A percentile compares a stretch with the other conserved stretches of the same genome.
Conservation (phyloP, 139 green algal genomes). For the Micractinium conductrix region DNA sequence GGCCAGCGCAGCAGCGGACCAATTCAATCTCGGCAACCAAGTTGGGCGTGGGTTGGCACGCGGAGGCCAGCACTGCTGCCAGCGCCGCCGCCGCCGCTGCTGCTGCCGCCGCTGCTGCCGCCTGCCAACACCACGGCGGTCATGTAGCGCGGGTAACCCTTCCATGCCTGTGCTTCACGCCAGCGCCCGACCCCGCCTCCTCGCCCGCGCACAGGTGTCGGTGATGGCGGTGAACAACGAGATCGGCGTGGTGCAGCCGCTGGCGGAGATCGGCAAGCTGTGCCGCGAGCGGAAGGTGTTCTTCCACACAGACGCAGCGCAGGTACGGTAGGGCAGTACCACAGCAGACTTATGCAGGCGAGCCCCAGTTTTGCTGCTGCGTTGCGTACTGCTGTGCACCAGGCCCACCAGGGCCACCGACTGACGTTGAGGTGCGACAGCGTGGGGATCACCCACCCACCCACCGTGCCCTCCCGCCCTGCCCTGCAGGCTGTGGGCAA, state of each 20-base stretch:
- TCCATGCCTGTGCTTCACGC: not conserved
- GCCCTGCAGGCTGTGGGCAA: slow-evolving; percentile 87
- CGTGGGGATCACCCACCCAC: too few relatives aligned
- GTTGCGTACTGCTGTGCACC: too few relatives aligned
- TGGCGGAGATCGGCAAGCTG: slow-evolving; percentile 90
- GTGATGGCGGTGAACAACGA: slow-evolving; percentile 99
- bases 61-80: too few relatives aligned
- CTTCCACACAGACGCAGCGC: slow-evolving; percentile 97
- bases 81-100: too few relatives aligned
- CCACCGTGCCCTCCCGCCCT: not conserved
- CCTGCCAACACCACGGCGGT: not conserved
- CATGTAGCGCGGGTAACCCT: not conserved
- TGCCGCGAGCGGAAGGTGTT: slow-evolving; percentile 86
- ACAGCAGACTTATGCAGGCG: too few relatives aligned
- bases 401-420: too few relatives aligned
- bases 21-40: too few relatives aligned
- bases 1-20: too few relatives aligned
- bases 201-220: slow-evolving; percentile 42
- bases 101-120: not conserved
- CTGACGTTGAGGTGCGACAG: too few relatives aligned
- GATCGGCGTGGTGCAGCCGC: slow-evolving; percentile 94
- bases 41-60: too few relatives aligned
- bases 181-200: not conserved
- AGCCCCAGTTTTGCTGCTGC: too few relatives aligned
- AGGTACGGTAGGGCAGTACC: too few relatives aligned